phyloP scores from a whole-genome alignment of 169 alveolate species.

The Plasmodium reichenowi region DNA sequence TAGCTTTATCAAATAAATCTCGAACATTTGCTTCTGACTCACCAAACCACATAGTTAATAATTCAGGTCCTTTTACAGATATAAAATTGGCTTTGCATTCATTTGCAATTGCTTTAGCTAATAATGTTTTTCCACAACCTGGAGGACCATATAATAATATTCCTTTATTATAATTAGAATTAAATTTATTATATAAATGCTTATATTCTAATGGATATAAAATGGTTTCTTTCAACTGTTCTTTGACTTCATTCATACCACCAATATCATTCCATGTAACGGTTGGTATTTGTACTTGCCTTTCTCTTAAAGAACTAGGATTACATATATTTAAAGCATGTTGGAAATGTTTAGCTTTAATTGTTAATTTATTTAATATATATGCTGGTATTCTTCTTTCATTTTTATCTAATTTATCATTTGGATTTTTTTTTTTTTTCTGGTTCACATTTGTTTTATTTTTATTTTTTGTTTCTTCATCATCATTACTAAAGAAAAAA shows the following conservation, averaged over 20 bases:
- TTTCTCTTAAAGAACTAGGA: slow-evolving; percentile 94
- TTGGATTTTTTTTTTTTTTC: not conserved
- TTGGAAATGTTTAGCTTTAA: slow-evolving; percentile 87
- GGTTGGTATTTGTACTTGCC: slow-evolving; percentile 94
- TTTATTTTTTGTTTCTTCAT: not conserved
- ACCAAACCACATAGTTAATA: slow-evolving; percentile 89
- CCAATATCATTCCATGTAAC: slow-evolving; percentile 96
- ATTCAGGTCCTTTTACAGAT: slow-evolving; percentile 90
- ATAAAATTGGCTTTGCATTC: slow-evolving; percentile 91
- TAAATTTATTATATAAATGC: slow-evolving; percentile 86
- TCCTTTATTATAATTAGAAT: slow-evolving; percentile 88
- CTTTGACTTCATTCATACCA: slow-evolving; percentile 91
- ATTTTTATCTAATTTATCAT: slow-evolving; percentile 19
- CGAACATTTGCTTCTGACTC: slow-evolving; percentile 88
- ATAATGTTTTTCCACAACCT: slow-evolving; percentile 95
- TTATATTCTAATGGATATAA: slow-evolving; percentile 88
- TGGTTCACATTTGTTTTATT: not conserved
- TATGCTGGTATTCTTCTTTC: slow-evolving; percentile 76
- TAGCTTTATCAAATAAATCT: slow-evolving; percentile 86
- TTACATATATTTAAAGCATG: slow-evolving; percentile 91
- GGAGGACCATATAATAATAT: slow-evolving; percentile 94
- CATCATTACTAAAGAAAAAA: not conserved
- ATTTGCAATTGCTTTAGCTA: slow-evolving; percentile 94
- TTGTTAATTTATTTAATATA: slow-evolving; percentile 79
- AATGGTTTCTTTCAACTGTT: slow-evolving; percentile 89